Conservation (phyloP, 805 yeast species). For the Barnettozyma californica region DNA sequence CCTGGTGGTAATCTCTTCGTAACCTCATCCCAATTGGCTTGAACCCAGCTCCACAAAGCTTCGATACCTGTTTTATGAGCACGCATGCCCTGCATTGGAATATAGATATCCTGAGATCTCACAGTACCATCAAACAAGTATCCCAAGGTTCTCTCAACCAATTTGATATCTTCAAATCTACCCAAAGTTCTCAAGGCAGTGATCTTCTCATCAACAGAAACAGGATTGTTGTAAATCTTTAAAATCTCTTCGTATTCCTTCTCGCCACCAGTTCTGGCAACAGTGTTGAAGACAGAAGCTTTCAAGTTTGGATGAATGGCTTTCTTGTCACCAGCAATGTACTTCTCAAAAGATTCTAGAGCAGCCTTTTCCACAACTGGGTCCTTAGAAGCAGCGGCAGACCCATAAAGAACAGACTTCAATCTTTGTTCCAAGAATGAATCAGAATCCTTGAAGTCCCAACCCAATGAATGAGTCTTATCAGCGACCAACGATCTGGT, state of each 20-base stretch:
- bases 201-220: conserved; percentile 59
- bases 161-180: conserved; percentile 44
- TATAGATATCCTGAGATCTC: conserved; percentile 68
- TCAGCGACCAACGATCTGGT: conserved; percentile 48
- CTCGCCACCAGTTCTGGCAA: conserved; percentile 58
- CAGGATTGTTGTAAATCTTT: conserved; percentile 55
- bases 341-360: conserved; percentile 45
- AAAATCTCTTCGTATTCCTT: conserved; percentile 59
- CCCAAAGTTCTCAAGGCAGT: conserved; percentile 71
- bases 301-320: conserved; percentile 75
- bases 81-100: conserved; percentile 73
- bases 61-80: conserved; percentile 59
- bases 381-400: conserved; percentile 53
- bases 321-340: conserved; percentile 53
- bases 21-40: conserved; percentile 66
- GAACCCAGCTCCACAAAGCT: conserved; percentile 69
- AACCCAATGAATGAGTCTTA: conserved; percentile 55
- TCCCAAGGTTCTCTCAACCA: conserved; percentile 51
- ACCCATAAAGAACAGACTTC: conserved; percentile 55
- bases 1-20: conserved; percentile 72
- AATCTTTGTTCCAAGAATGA: conserved; percentile 60
- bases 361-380: conserved; percentile 42
- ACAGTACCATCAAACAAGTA: conserved; percentile 53
- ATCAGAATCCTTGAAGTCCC: conserved; percentile 52
- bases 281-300: conserved; percentile 58